These are phyloP conservation scores for Hymenoscyphus repandus DNA, from an alignment of 2,329 filamentous ascomycete species.

Conservation along the genomic window DNA sequence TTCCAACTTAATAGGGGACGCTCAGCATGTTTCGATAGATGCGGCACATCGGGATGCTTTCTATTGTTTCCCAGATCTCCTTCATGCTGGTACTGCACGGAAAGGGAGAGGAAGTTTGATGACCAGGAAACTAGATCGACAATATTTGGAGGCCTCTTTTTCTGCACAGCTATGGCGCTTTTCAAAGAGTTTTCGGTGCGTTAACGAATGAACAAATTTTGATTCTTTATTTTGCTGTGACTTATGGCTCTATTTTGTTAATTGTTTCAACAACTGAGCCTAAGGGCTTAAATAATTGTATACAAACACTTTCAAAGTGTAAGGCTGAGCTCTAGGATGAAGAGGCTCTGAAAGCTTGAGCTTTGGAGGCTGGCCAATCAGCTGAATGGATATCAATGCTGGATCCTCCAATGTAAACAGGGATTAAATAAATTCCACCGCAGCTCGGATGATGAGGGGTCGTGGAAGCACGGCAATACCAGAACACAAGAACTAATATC, in stretches of 20 bases:
- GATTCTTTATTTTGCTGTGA: no score
- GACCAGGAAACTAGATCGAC: conserved; percentile 14
- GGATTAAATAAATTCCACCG: background rate
- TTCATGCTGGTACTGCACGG: conserved; percentile 2
- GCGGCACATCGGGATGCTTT: background rate
- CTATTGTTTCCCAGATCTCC: conserved; percentile 3
- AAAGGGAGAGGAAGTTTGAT: conserved; percentile 15
- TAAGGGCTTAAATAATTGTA: no score
- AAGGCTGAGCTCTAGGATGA: background rate
- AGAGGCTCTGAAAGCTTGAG: conserved; percentile 12
- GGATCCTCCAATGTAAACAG: background rate
- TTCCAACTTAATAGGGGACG: conserved; percentile 7
- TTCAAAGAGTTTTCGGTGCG: conserved; percentile 1
- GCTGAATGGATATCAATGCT: background rate
- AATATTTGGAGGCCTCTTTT: conserved; percentile 4
- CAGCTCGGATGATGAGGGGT: conserved; percentile 1
- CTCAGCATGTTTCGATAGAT: conserved; percentile 2
- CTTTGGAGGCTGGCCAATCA: conserved; percentile 9
- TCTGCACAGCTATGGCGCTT: conserved; percentile 4
- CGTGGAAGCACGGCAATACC: background rate
- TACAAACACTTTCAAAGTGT: background rate
- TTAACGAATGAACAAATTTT: background rate
- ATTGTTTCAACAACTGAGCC: no score
- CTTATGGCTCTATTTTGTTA: no score
- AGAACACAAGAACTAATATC: no score